These are phyloP conservation scores for Candida frijolesensis DNA, from an alignment of 1,139 yeast genomes.

Conservation along the genomic window DNA sequence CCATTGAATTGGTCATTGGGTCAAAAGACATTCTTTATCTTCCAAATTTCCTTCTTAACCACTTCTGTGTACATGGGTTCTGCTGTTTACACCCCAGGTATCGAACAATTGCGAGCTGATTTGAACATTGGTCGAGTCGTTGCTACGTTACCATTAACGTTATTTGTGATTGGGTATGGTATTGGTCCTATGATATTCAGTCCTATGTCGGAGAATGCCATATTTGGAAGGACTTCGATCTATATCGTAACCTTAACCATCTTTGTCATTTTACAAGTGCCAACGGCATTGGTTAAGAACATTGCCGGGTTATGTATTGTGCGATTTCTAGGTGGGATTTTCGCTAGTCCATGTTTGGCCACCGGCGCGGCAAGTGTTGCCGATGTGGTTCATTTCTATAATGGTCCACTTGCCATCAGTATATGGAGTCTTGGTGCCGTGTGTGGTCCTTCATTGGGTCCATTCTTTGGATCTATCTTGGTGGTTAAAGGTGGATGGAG, in stretches of 20 bases:
- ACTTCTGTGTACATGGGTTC: constrained; percentile 30
- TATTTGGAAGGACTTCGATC: constrained; percentile 54
- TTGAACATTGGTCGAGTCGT: constrained; percentile 43
- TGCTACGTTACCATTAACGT: constrained; percentile 44
- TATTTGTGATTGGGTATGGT: constrained; percentile 56
- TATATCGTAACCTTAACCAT: constrained; percentile 30
- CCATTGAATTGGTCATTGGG: constrained; percentile 32
- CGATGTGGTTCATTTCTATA: constrained; percentile 28
- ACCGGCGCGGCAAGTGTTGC: constrained; percentile 42
- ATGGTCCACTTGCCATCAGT: constrained; percentile 30
- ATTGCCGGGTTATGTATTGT: constrained; percentile 34
- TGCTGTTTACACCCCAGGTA: constrained; percentile 33
- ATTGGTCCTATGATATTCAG: constrained; percentile 56
- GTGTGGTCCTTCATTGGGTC: constrained; percentile 37
- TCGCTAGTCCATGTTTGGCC: constrained; percentile 38
- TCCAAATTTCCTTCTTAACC: constrained; percentile 26
- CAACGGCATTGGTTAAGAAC: constrained; percentile 32
- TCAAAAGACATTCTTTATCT: constrained; percentile 22
- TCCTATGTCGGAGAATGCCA: constrained; percentile 52
- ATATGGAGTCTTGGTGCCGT: constrained; percentile 36
- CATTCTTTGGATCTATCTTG: constrained; percentile 33
- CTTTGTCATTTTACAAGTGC: constrained; percentile 36
- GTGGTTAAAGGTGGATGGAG: constrained; percentile 38
- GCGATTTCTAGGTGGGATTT: constrained; percentile 38
- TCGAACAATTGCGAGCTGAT: constrained; percentile 38